phyloP scores from a whole-genome alignment of 2,329 filamentous ascomycete genomes.

The Fusarium sarcochroum region DNA sequence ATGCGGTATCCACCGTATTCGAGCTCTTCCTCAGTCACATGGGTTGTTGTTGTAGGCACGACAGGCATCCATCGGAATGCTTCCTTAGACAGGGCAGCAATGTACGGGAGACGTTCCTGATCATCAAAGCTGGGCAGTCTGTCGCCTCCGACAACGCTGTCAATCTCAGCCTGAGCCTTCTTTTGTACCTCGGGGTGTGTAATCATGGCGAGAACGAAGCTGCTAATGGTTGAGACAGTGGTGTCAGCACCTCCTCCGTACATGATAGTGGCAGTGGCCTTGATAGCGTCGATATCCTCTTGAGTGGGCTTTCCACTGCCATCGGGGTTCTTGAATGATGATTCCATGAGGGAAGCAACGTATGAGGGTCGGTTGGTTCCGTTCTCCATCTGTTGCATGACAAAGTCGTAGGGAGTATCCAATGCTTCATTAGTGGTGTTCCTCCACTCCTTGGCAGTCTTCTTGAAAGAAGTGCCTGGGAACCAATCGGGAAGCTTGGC shows the following conservation, averaged over 20 bases:
- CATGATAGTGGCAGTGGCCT: constrained; percentile 45
- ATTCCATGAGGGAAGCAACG: constrained; percentile 46
- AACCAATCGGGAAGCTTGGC: constrained; percentile 50
- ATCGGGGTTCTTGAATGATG: constrained; percentile 26
- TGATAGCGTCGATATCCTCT: constrained; percentile 45
- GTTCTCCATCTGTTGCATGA: constrained; percentile 45
- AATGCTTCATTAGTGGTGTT: constrained; percentile 29
- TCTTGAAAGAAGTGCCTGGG: constrained; percentile 52
- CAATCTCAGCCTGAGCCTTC: constrained; percentile 49
- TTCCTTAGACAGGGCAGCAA: constrained; percentile 52
- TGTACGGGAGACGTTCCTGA: constrained; percentile 48
- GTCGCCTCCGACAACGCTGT: constrained; percentile 48
- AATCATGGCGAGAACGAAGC: constrained; percentile 48
- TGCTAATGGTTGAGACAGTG: constrained; percentile 44
- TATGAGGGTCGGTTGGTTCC: constrained; percentile 44
- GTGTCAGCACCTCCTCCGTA: constrained; percentile 52
- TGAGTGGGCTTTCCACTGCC: constrained; percentile 6
- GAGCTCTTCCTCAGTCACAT: constrained; percentile 54
- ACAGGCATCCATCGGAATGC: constrained; percentile 51
- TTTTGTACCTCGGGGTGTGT: constrained; percentile 43
- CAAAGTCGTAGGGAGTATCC: constrained; percentile 52
- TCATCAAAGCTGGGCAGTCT: constrained; percentile 50
- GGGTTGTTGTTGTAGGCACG: constrained; percentile 55
- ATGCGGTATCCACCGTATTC: constrained; percentile 47
- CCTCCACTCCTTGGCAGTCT: constrained; percentile 48